A percentile compares a stretch with the other conserved stretches of the same genome.
Conservation (phyloP, 2,329 filamentous ascomycete genomes). For the Ophiostoma ulmi region DNA sequence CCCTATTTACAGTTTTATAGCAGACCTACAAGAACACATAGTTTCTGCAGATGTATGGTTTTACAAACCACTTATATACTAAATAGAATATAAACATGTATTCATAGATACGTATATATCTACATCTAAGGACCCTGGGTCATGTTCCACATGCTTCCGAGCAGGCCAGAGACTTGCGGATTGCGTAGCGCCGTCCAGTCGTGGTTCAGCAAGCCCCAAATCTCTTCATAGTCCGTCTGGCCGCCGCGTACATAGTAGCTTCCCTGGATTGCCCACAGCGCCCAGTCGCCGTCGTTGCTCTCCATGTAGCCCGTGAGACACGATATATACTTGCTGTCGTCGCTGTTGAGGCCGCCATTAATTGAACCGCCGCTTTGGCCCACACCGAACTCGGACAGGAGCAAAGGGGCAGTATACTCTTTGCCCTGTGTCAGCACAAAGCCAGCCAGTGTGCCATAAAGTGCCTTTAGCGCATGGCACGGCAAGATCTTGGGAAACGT, state of each 20-base stretch:
- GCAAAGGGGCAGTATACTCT: constrained; percentile 49
- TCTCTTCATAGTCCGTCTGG: constrained; percentile 47
- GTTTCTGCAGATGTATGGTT: constrained; percentile 6
- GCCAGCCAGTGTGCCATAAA: constrained; percentile 28
- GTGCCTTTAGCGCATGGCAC: constrained; percentile 34
- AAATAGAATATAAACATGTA: neutral
- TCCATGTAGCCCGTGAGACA: constrained; percentile 51
- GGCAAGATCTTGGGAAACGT: constrained; percentile 41
- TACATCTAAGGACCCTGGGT: constrained; percentile 35
- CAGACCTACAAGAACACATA: constrained; percentile 2
- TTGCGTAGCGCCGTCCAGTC: constrained; percentile 40
- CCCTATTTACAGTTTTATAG: constrained; percentile 14
- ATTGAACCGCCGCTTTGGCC: constrained; percentile 41
- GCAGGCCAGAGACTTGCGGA: constrained; percentile 34
- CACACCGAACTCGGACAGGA: constrained; percentile 56
- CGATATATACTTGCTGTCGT: constrained; percentile 45
- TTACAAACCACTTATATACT: neutral
- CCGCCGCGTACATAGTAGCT: constrained; percentile 54
- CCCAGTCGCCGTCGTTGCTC: constrained; percentile 55
- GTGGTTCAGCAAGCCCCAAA: constrained; percentile 41
- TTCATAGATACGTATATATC: neutral
- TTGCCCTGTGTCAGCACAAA: constrained; percentile 48
- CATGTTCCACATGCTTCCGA: constrained; percentile 39
- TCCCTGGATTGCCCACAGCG: constrained; percentile 54
- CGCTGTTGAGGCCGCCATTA: constrained; percentile 39